Base-by-base conservation (phyloP, 352 stramenopile genomes). In the Phytophthora sansomeana region DNA sequence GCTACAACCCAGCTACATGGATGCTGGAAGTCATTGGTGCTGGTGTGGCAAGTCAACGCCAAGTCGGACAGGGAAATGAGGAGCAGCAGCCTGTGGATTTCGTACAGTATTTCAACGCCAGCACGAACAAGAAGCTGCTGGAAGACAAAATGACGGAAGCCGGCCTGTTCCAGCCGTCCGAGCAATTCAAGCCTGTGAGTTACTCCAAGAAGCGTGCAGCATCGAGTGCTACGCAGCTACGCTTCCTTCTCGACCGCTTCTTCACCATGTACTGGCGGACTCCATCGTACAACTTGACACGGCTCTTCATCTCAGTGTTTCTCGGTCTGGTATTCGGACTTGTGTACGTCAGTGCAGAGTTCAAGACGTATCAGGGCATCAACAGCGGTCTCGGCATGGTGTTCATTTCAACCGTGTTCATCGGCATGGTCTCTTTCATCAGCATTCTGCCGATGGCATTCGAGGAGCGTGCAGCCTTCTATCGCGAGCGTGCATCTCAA, bases 231-330 rank as follows among this genome's bases (percentile, higher is more conserved):
- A 54, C 71, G 2, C 66, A 90, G 67, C 28, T 89, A 21, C 48
- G 74, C 77, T 80, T 85, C 38, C 64, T 90, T 35, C 57, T 89
- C 11, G 49, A 71, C 14, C 81, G 77, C 11, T 87, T 89, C 54
- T 77, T 80, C 36, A 67, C 62, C 24, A 74, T 76, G 56, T 92
- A 92, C 67, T 92, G 83, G 81, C 81, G 81, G 55, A 87, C 81
- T 26, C 88, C 92, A 35, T 83, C 81, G 41, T 98, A 98, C 78
- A 98, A 96, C 67, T 69, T 90, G 35, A 87, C 87, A 3, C 81
- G 94, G 1, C 57, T 93, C 0, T 63, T 90, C 21, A 82, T 97
- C 9, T 91, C 80, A 39, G 35, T 85, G 14, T 63, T 93, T 8
- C 87, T 97, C 14, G 90, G 82, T 4, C 54, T 98, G 4, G 64